phyloP scores from a whole-genome alignment of 139 green algal species.

The Chlorella sp. region DNA sequence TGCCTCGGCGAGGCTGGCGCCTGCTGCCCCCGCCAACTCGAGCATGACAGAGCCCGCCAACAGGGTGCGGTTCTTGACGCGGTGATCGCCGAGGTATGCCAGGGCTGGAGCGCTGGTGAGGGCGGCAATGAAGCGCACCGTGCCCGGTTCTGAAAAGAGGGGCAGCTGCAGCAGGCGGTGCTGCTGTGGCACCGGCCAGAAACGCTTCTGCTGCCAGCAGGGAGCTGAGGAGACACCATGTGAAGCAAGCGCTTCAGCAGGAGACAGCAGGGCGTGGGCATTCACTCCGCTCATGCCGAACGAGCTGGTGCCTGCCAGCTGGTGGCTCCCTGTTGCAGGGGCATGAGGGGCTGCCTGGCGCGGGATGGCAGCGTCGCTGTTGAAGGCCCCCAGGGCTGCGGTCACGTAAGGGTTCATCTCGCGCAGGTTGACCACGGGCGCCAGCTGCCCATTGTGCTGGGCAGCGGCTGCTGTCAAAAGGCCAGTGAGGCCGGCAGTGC shows the following conservation, averaged over 20 bases:
- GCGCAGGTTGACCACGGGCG: constrained; percentile 70
- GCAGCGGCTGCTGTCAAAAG: constrained; percentile 60
- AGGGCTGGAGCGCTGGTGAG: constrained; percentile 9
- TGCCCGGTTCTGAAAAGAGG: background rate
- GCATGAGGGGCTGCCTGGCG: constrained; percentile 63
- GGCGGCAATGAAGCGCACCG: background rate
- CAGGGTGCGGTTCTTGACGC: constrained; percentile 48
- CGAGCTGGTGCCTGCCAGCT: constrained; percentile 33
- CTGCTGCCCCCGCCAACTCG: constrained; percentile 42
- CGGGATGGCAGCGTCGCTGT: constrained; percentile 38
- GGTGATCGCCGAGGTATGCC: constrained; percentile 66
- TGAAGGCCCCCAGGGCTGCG: constrained; percentile 15
- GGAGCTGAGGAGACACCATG: background rate
- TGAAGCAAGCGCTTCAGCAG: background rate
- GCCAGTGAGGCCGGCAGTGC: constrained; percentile 69
- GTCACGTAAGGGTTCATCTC: constrained; percentile 73
- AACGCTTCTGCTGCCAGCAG: background rate
- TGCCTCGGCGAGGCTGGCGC: constrained; percentile 5
- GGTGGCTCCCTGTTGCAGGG: constrained; percentile 1
- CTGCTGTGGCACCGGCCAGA: constrained; percentile 7
- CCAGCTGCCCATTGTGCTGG: background rate
- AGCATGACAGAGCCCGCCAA: constrained; percentile 67
- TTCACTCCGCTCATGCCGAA: constrained; percentile 65
- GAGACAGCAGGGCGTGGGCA: constrained; percentile 46
- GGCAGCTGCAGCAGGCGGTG: constrained; percentile 22